Evolutionary conservation across 164 flowering plant species (phyloP), one percentile per base, ranked within the genome.

Genomic region (Taxillus chinensis): DNA sequence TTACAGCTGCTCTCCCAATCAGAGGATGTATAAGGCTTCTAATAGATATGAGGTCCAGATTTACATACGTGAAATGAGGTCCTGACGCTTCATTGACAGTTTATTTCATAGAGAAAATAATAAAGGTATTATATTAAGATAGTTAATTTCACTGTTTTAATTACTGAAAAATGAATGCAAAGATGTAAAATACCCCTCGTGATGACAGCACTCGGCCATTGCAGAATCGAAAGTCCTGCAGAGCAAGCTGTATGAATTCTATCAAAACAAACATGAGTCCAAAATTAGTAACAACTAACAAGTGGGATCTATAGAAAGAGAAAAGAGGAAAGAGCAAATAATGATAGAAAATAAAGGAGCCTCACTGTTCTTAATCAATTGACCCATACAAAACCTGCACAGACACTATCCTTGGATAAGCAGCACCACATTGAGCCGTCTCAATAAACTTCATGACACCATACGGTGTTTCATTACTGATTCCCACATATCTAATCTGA

Each of bases 141-240:
- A 27, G 27, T 27, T 27, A 27, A 27, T 27, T 27, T 27, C 27
- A 27, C 27, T 27, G 27, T 27, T 27, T 27, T 27, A 27, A 27
- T 43, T 43, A 6, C 10, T 6, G 10, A 49, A n/a, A 41, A 43
- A 59, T 14, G 5, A 51, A 66, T 15, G 8, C 9, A 55, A 64
- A 61, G 37, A 15, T 17, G 17, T 59, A 17, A 8, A 53, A 41
- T 84, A 90, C 97, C 95, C 77, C 76, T 86, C 95, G 70, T 83
- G 87, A 74, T 90, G 92, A 74, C 95, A 90, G 65, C 97, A 90
- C 68, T 90, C 97, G 56, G 97, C 87, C 79, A 87, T 52, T 67
- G 85, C 92, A 64, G 78, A 76, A 79, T 90, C 86, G 74, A 87
- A 90, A 69, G 75, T 86, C 64, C 89, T 83, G 70, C 89, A 83